phyloP scores from a whole-genome alignment of 176 grass and related monocot species.

The Cenchrus purpureus region DNA sequence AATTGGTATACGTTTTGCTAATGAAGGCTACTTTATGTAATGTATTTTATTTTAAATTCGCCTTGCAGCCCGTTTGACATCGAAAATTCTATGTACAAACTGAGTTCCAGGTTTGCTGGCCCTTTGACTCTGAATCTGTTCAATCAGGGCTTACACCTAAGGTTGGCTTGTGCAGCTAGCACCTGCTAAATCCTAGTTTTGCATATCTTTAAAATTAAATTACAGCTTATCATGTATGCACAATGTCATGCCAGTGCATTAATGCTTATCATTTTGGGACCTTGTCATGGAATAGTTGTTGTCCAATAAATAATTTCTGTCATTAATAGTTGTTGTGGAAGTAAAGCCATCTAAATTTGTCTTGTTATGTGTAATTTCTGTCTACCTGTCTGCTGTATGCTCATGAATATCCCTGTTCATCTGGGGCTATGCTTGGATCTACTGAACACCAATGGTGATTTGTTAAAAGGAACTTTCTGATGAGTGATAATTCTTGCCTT shows the following conservation, averaged over 20 bases:
- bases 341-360: too few species aligned
- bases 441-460: too few species aligned
- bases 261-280: not conserved
- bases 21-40: not conserved
- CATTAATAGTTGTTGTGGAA: not conserved
- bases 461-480: too few species aligned
- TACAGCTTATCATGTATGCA: not conserved
- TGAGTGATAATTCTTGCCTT: too few species aligned
- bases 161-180: not conserved
- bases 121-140: conserved; percentile 4
- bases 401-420: too few species aligned
- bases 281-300: too few species aligned
- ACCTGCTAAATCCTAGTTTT: too few species aligned
- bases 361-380: too few species aligned
- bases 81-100: not conserved
- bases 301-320: not conserved
- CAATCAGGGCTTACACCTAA: not conserved
- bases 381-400: too few species aligned
- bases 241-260: not conserved
- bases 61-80: not conserved
- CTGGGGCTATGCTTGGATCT: too few species aligned
- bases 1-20: not conserved
- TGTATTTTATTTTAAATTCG: not conserved
- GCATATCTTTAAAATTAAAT: too few species aligned
- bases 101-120: not conserved